A percentile compares a stretch with the other conserved stretches of the same genome.
These are phyloP conservation scores for Cadophora gregata DNA, from an alignment of 2,329 filamentous ascomycete species.

Conservation along the genomic window DNA sequence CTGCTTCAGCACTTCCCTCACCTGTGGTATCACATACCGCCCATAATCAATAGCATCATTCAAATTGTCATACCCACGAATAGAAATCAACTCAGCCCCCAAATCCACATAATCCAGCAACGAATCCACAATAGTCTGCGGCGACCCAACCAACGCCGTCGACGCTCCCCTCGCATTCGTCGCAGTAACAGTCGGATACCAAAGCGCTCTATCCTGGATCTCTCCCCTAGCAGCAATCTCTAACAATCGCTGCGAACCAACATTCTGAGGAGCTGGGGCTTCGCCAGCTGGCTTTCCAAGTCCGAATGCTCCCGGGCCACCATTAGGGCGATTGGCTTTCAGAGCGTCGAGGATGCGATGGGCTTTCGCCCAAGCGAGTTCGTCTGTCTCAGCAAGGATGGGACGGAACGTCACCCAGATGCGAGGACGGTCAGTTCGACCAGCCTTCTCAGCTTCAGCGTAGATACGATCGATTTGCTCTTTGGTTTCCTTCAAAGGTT, in stretches of 20 bases:
- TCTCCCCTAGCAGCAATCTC: slow-evolving; percentile 62
- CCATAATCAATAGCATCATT: slow-evolving; percentile 66
- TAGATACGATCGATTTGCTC: slow-evolving; percentile 67
- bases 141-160: slow-evolving; percentile 62
- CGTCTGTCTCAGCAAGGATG: slow-evolving; percentile 65
- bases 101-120: slow-evolving; percentile 63
- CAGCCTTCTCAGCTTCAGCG: slow-evolving; percentile 62
- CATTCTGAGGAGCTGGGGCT: slow-evolving; percentile 61
- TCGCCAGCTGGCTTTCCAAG: slow-evolving; percentile 42
- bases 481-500: slow-evolving; percentile 67
- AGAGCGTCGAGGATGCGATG: slow-evolving; percentile 60
- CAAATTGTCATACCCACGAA: slow-evolving; percentile 65
- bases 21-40: slow-evolving; percentile 58
- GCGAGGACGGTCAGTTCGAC: slow-evolving; percentile 58
- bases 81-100: slow-evolving; percentile 62
- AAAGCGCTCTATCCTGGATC: slow-evolving; percentile 65
- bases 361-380: slow-evolving; percentile 66
- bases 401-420: slow-evolving; percentile 71
- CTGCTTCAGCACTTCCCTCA: slow-evolving; percentile 48
- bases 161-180: slow-evolving; percentile 65
- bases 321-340: slow-evolving; percentile 48
- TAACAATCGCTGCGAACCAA: slow-evolving; percentile 62
- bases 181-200: slow-evolving; percentile 67
- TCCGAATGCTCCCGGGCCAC: slow-evolving; percentile 36
- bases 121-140: slow-evolving; percentile 58